A percentile compares a stretch with the other conserved stretches of the same genome.
phyloP scores from a whole-genome alignment of 2,329 filamentous ascomycete species.

The Aureobasidium sp. region DNA sequence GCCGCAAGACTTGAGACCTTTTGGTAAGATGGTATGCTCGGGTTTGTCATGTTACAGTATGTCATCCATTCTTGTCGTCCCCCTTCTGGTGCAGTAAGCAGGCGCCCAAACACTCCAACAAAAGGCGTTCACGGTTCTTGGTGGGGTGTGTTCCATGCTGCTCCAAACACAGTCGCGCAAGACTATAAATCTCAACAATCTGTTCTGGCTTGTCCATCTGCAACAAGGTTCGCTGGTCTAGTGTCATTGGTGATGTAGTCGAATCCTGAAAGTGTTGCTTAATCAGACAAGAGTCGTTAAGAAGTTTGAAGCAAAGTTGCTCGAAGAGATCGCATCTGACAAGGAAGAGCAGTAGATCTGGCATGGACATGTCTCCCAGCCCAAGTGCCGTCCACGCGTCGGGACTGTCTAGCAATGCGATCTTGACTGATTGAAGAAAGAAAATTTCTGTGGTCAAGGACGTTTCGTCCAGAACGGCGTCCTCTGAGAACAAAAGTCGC shows the following conservation, averaged over 20 bases:
- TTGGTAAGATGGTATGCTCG: too few species aligned
- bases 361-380: background rate
- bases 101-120: background rate
- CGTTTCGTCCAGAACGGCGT: background rate
- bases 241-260: background rate
- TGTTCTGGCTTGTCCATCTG: background rate
- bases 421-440: background rate
- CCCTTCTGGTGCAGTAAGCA: background rate
- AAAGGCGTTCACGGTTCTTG: background rate
- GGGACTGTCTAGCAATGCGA: background rate
- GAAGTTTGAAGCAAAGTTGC: background rate
- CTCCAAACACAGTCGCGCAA: background rate
- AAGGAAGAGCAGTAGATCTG: background rate
- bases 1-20: background rate
- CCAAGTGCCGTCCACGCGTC: background rate
- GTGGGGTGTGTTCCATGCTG: background rate
- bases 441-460: background rate
- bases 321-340: background rate
- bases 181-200: background rate
- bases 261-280: background rate
- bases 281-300: background rate
- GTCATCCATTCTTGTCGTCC: background rate
- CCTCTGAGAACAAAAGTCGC: background rate
- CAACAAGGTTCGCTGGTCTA: background rate
- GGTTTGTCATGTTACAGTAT: background rate